Evolutionary conservation across 176 grass and related monocot species (phyloP).

Genomic region (Eleusine indica): DNA sequence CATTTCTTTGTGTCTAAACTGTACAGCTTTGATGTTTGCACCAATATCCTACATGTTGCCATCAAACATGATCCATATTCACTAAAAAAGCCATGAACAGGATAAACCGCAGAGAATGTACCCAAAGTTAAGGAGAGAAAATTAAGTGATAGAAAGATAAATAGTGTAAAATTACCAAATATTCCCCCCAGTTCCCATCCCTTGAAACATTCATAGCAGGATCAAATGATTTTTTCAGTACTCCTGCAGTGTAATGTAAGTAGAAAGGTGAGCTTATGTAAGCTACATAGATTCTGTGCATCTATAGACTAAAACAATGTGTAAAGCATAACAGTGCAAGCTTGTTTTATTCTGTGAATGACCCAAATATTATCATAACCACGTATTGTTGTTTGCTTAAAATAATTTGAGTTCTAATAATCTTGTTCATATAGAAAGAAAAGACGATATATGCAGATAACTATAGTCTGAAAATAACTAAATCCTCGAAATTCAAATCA

Average conservation of each 20-base stretch:
- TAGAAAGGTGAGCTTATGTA: slow-evolving; percentile 13
- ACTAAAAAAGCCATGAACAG: slow-evolving; percentile 35
- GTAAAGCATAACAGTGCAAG: neutral
- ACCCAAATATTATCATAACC: slow-evolving; percentile 2
- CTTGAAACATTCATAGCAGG: slow-evolving; percentile 44
- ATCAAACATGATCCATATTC: slow-evolving; percentile 26
- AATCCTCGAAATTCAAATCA: slow-evolving; percentile 17
- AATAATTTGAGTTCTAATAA: slow-evolving; percentile 26
- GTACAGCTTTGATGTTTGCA: slow-evolving; percentile 47
- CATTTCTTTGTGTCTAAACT: slow-evolving; percentile 50
- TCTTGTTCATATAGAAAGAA: slow-evolving; percentile 11
- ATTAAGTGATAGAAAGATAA: slow-evolving; percentile 32
- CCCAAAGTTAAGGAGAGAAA: neutral
- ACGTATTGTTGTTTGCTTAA: neutral
- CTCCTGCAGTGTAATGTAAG: slow-evolving; percentile 52
- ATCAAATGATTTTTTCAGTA: slow-evolving; percentile 72
- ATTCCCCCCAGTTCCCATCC: slow-evolving; percentile 42
- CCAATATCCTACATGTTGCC: slow-evolving; percentile 56
- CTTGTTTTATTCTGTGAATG: neutral
- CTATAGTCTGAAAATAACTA: slow-evolving; percentile 10
- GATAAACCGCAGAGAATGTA: slow-evolving; percentile 7
- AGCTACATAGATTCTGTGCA: neutral
- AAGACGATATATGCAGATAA: slow-evolving; percentile 1
- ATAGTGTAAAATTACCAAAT: slow-evolving; percentile 49
- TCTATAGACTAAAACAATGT: slow-evolving; percentile 29